Evolutionary conservation across 2,329 filamentous ascomycete genomes (phyloP).

Genomic region (Pseudogymnoascus sp.): DNA sequence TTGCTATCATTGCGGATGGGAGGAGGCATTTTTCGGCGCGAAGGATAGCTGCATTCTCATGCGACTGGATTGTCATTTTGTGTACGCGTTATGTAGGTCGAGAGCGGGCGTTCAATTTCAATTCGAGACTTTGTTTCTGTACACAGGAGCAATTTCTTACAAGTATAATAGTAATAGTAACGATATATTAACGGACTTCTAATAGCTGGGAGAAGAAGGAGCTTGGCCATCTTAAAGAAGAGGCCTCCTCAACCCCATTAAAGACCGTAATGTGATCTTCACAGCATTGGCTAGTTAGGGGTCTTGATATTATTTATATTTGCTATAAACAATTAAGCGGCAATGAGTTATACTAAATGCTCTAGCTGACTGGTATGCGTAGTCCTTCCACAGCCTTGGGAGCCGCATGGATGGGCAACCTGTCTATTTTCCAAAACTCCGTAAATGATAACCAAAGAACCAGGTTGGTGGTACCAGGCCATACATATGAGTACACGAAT

Average conservation of each 20-base stretch:
- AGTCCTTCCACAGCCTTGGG: neutral
- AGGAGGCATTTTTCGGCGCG: neutral
- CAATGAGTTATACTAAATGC: neutral
- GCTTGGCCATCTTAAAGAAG: neutral
- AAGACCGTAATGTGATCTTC: neutral
- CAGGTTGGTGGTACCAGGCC: neutral
- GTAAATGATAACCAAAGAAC: neutral
- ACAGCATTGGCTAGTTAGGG: neutral
- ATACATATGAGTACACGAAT: conserved; percentile 1
- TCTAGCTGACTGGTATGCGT: neutral
- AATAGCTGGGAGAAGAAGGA: neutral
- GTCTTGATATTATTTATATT: neutral
- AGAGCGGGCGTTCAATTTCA: neutral
- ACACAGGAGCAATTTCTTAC: neutral
- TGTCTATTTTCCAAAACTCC: neutral
- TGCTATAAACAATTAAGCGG: neutral
- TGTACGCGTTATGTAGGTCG: neutral
- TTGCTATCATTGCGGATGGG: neutral
- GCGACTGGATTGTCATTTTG: neutral
- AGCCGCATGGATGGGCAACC: neutral
- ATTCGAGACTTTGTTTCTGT: neutral
- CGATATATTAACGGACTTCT: neutral
- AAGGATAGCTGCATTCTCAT: neutral
- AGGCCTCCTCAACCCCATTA: neutral
- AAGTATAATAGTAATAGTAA: neutral